Base-by-base conservation (phyloP, 2,329 filamentous ascomycete genomes). In the Thielaviopsis euricoi region DNA sequence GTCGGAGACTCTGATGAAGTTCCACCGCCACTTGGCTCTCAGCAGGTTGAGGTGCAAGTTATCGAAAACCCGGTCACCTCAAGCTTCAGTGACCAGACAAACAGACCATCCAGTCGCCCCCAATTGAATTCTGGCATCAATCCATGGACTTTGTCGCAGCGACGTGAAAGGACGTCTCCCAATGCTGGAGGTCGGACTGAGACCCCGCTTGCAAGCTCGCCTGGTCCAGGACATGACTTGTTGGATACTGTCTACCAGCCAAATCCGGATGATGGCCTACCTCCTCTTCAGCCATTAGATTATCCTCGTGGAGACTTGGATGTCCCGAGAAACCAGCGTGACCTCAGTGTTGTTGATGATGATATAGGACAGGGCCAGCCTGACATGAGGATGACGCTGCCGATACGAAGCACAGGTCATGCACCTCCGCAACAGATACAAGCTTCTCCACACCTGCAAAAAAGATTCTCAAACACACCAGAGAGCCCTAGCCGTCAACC, bases 101-200 rank as follows among this genome's bases (percentile, higher is more conserved):
- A 43, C 2, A 43, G 37, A 10, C 37, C 22, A n/a, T 9, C 29
- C 12, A 55, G 17, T 40, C 22, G 13, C 6, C 49, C 53, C 25
- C 25, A 22, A 19, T 15, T 19, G 53, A 21, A 29, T 2, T 29
- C 40, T 2, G 17, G 6, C 23, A 17, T 55, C 15, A 55, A 55
- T 17, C 53, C 53, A 55, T 55, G 53, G 53, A 55, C 53, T 9
- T 12, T 55, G n/a, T 55, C 53, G 22, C 53, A 55, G 43, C 17
- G 43, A 23, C 53, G 19, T 26, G 40, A n/a, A 48, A 29, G 15
- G 40, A 19, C n/a, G 29, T 29, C 17, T 5, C n/a, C 40, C 22
- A 23, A 48, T 19, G 22, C 17, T 25, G 40, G 17, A 6, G 17
- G 3, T 15, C 22, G 15, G 6, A n/a, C 37, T n/a, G 15, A 43